These are phyloP conservation scores for Orbilia brochopaga DNA, from an alignment of 2,329 filamentous ascomycete species.

Conservation along the genomic window DNA sequence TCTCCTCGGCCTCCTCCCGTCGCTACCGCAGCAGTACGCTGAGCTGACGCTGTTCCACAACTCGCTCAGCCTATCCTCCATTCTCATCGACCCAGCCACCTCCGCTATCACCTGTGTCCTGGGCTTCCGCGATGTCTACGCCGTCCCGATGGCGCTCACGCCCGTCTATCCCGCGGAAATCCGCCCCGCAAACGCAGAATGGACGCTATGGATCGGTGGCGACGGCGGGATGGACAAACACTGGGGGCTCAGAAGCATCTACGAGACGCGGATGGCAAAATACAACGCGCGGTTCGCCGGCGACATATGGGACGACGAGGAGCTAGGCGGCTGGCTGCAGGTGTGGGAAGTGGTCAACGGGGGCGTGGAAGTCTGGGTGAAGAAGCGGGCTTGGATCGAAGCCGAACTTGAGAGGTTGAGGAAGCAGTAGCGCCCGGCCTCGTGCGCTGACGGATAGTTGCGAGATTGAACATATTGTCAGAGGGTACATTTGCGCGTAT, in stretches of 20 bases:
- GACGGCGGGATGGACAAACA: conserved; percentile 33
- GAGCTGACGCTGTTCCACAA: conserved; percentile 38
- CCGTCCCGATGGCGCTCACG: conserved; percentile 34
- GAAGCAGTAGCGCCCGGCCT: conserved; percentile 9
- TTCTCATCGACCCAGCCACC: conserved; percentile 36
- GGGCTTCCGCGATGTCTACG: conserved; percentile 38
- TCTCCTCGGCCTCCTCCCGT: conserved; percentile 33
- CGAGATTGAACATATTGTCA: not conserved
- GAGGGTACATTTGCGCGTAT: too few species aligned
- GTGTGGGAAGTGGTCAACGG: conserved; percentile 44
- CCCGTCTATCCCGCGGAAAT: conserved; percentile 28
- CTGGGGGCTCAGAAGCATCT: conserved; percentile 41
- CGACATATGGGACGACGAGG: conserved; percentile 47
- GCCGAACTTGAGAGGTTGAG: conserved; percentile 32
- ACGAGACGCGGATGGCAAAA: conserved; percentile 48
- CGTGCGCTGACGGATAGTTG: not conserved
- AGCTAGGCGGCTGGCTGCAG: conserved; percentile 37
- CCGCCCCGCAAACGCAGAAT: conserved; percentile 35
- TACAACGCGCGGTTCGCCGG: conserved; percentile 44
- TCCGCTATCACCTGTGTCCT: conserved; percentile 36
- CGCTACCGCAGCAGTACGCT: conserved; percentile 32
- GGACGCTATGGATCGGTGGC: conserved; percentile 33
- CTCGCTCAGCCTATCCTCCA: conserved; percentile 17
- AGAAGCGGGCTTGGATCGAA: conserved; percentile 34
- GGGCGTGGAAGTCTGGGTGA: conserved; percentile 33